Base-by-base conservation (phyloP, 352 stramenopile species). In the Lagenidium giganteum region DNA sequence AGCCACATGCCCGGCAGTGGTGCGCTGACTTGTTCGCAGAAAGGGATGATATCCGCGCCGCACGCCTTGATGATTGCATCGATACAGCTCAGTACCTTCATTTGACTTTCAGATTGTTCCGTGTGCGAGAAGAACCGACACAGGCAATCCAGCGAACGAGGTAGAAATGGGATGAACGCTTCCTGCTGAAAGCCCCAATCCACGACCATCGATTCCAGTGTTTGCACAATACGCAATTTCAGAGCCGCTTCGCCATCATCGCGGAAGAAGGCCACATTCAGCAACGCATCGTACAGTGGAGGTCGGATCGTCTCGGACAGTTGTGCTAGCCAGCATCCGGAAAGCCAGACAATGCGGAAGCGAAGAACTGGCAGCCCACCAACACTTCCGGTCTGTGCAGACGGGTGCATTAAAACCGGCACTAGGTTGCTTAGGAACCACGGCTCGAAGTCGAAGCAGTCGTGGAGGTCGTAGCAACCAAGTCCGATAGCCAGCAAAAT, bases 261-360 rank as follows among this genome's bases (percentile, higher is more conserved):
- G 21, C 51, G 17, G 32, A 72, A 64, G 14, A 78, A 70, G 11
- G 61, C 47, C 2, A 58, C 47, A 23, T 73, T 72, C 18, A 95
- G 45, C 21, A 92, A 51, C 3, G 71, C 73, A 21, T 95, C 74
- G 50, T 95, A 95, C 1, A 95, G 64, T 38, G 75, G 69, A n/a
- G 76, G 62, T 5, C 78, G 70, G 6, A 93, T 66, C 16, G 52
- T 59, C n/a, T 64, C 64, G 7, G 69, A 85, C 14, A 93, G 47
- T 57, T 95, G 81, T 6, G 80, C 83, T 39, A 95, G 58, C 80
- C 81, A 95, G 51, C 83, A 93, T 42, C 76, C 87, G 22, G 92
- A 70, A 20, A 95, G 80, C 81, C 83, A 95, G 42, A 95, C 69
- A 43, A 92, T 79, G 14, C 83, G 76, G 27, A 68, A 83, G 7